A percentile compares a stretch with the other conserved stretches of the same genome.
Conservation (phyloP, 345 rosid species). For the Lepidium didymum region DNA sequence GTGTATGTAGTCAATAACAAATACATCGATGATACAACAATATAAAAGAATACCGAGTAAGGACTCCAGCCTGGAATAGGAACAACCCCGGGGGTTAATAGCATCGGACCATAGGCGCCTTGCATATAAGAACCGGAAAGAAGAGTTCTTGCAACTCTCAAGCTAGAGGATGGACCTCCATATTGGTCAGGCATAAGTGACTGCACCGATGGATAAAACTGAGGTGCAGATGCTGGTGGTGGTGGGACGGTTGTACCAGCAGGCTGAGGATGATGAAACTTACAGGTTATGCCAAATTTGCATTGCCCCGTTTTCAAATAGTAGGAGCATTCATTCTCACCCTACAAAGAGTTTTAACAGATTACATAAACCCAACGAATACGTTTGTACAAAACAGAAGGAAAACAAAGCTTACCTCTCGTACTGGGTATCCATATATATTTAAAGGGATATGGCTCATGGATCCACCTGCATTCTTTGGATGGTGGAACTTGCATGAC, state of each 20-base stretch:
- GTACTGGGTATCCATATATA: slow-evolving; percentile 69
- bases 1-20: background rate
- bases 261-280: slow-evolving; percentile 90
- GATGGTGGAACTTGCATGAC: slow-evolving; percentile 96
- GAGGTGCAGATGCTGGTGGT: slow-evolving; percentile 54
- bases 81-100: slow-evolving; percentile 67
- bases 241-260: slow-evolving; percentile 47
- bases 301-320: slow-evolving; percentile 92
- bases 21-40: background rate
- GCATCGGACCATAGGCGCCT: slow-evolving; percentile 72
- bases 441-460: slow-evolving; percentile 55
- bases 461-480: slow-evolving; percentile 68
- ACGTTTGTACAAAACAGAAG: background rate
- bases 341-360: slow-evolving; percentile 42
- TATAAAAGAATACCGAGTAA: slow-evolving; percentile 51
- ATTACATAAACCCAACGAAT: background rate
- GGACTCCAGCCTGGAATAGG: slow-evolving; percentile 77
- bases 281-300: slow-evolving; percentile 87
- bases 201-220: slow-evolving; percentile 71
- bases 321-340: slow-evolving; percentile 89
- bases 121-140: slow-evolving; percentile 70
- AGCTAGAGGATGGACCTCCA: slow-evolving; percentile 44
- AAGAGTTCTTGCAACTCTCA: slow-evolving; percentile 69
- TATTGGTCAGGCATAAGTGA: slow-evolving; percentile 72
- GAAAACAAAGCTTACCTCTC: slow-evolving; percentile 45